A percentile compares a stretch with the other conserved stretches of the same genome.
Conservation (phyloP, 2,329 filamentous ascomycete genomes). For the Monosporascus cannonballus region DNA sequence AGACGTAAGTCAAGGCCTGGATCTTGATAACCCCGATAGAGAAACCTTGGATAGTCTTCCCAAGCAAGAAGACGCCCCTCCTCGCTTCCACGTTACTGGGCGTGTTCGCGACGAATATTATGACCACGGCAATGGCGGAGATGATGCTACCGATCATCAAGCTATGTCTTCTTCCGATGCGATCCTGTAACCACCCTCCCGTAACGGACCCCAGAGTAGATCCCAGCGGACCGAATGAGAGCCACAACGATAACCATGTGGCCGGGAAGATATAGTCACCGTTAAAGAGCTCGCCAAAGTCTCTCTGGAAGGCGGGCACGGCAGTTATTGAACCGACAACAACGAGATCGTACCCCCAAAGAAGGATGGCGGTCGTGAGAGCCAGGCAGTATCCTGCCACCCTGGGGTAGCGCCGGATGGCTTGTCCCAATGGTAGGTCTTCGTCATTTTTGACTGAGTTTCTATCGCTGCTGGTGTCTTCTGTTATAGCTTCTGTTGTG, state of each 20-base stretch:
- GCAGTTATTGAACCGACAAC: constrained; percentile 3
- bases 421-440: not conserved
- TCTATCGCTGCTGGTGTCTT: not conserved
- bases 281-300: constrained; percentile 28
- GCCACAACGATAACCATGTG: constrained; percentile 39
- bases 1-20: constrained; percentile 41
- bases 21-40: constrained; percentile 39
- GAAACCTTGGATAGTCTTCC: constrained; percentile 39
- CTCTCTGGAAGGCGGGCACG: constrained; percentile 8
- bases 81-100: constrained; percentile 15
- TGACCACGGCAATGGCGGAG: constrained; percentile 30
- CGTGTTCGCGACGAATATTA: constrained; percentile 27
- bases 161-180: constrained; percentile 30
- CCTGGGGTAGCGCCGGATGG: constrained; percentile 2
- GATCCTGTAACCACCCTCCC: constrained; percentile 35
- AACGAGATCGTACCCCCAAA: constrained; percentile 7
- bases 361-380: constrained; percentile 4
- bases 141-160: constrained; percentile 30
- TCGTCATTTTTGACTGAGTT: not conserved
- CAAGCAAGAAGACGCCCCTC: constrained; percentile 32
- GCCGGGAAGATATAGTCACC: constrained; percentile 32
- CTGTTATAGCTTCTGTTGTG: not conserved
- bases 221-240: constrained; percentile 31
- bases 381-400: constrained; percentile 4
- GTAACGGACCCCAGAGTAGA: constrained; percentile 30